phyloP scores from a whole-genome alignment of 768 basidiomycete genomes.

The Leccinum rimulosum region DNA sequence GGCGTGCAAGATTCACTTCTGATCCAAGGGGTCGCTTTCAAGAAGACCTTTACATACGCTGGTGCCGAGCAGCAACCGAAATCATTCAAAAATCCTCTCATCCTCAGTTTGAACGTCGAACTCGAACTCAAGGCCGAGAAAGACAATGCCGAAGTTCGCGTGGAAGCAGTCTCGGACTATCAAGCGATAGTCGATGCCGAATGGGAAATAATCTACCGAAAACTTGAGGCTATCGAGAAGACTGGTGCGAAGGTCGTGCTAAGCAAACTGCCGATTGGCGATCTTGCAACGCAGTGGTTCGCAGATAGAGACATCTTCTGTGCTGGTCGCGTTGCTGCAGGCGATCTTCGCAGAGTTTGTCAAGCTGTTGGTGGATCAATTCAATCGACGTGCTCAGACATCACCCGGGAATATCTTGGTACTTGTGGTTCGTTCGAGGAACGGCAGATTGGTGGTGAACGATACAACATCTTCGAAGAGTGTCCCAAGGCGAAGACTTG shows the following conservation, averaged over 20 bases:
- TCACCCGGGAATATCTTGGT: constrained; percentile 85
- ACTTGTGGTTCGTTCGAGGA: constrained; percentile 94
- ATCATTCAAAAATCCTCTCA: constrained; percentile 81
- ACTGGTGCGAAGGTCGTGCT: constrained; percentile 97
- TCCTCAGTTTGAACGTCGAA: constrained; percentile 95
- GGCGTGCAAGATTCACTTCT: constrained; percentile 96
- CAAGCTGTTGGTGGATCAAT: constrained; percentile 94
- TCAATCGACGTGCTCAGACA: constrained; percentile 95
- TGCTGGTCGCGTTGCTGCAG: constrained; percentile 89
- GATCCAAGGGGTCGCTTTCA: constrained; percentile 92
- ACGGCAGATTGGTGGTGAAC: constrained; percentile 92
- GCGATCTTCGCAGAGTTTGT: constrained; percentile 89
- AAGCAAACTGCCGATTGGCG: constrained; percentile 97
- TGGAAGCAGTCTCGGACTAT: constrained; percentile 96
- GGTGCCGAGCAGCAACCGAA: constrained; percentile 99
- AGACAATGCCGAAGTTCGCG: constrained; percentile 97
- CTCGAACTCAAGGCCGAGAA: constrained; percentile 99
- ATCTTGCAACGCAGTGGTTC: constrained; percentile 98
- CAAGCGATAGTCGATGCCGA: constrained; percentile 99
- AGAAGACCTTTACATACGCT: constrained; percentile 99
- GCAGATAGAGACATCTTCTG: constrained; percentile 99
- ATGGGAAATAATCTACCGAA: constrained; percentile 99
- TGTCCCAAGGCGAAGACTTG: constrained; percentile 95
- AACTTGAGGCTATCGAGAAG: constrained; percentile 91
- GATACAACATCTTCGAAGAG: constrained; percentile 93